A percentile compares a stretch with the other conserved stretches of the same genome.
These are phyloP conservation scores for Lentinula detonsa DNA, from an alignment of 768 basidiomycete genomes.

Conservation along the genomic window DNA sequence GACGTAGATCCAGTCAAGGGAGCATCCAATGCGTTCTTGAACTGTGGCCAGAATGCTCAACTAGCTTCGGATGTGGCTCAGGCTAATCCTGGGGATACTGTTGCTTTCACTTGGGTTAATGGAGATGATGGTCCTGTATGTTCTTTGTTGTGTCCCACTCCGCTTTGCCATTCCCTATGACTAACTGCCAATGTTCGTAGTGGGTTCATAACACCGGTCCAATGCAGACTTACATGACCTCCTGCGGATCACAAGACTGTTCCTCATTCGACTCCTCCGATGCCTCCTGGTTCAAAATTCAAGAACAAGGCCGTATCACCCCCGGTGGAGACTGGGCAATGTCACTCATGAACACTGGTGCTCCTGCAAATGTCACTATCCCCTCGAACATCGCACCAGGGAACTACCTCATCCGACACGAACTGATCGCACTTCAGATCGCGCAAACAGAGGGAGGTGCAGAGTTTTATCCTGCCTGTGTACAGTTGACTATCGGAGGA, in stretches of 20 bases:
- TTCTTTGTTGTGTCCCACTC: background rate
- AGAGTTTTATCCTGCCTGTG: conserved; percentile 37
- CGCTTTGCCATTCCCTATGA: background rate
- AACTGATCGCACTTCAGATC: conserved; percentile 46
- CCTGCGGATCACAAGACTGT: conserved; percentile 32
- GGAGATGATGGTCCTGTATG: conserved; percentile 24
- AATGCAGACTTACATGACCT: conserved; percentile 46
- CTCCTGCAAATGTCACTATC: conserved; percentile 25
- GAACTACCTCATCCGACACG: conserved; percentile 46
- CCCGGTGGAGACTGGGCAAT: conserved; percentile 1
- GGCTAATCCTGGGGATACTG: conserved; percentile 35
- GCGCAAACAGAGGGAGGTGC: conserved; percentile 17
- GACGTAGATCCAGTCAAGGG: conserved; percentile 39
- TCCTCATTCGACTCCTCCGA: conserved; percentile 32
- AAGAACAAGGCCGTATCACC: conserved; percentile 20
- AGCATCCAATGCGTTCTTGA: conserved; percentile 31
- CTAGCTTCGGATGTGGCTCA: conserved; percentile 33
- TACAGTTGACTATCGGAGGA: conserved; percentile 17
- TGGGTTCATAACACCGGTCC: conserved; percentile 47
- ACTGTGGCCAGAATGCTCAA: conserved; percentile 38
- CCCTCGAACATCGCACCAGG: conserved; percentile 31
- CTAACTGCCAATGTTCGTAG: background rate
- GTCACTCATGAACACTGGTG: conserved; percentile 12
- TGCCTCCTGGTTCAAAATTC: conserved; percentile 47
- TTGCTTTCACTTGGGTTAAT: conserved; percentile 36